phyloP scores from a whole-genome alignment of 495 filamentous ascomycete species.

The Penicillium canariense region DNA sequence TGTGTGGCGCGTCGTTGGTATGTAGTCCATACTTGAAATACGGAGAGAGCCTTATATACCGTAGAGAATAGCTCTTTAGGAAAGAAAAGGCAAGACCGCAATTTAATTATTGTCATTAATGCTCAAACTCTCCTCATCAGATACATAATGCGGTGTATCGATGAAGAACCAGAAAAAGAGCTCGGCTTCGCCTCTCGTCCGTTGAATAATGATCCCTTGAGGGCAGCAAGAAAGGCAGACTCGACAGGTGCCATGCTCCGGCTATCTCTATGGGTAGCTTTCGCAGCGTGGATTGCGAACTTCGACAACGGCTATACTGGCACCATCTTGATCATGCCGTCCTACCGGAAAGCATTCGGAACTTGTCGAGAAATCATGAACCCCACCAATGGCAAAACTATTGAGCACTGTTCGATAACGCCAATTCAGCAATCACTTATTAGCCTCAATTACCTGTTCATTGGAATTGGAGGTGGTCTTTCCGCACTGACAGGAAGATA shows the following conservation, averaged over 20 bases:
- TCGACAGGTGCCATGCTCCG: conserved; percentile 25
- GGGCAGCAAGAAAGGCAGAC: not conserved
- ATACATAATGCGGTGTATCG: not conserved
- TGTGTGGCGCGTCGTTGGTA: conserved; percentile 18
- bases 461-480: conserved; percentile 25
- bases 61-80: not conserved
- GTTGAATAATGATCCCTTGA: not conserved
- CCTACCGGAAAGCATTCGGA: conserved; percentile 25
- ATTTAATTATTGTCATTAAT: not conserved
- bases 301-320: conserved; percentile 30
- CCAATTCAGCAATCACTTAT: conserved; percentile 32
- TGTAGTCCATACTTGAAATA: conserved; percentile 9
- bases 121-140: not conserved
- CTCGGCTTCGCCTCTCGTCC: not conserved
- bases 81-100: not conserved
- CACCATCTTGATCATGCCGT: conserved; percentile 28
- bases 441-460: conserved; percentile 28
- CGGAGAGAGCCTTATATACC: conserved; percentile 5
- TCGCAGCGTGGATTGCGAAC: conserved; percentile 28
- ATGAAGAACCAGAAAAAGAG: conserved; percentile 2
- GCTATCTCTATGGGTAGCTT: conserved; percentile 24
- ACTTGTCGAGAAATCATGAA: conserved; percentile 19
- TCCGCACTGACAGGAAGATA: conserved; percentile 23
- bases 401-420: conserved; percentile 20
- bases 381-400: conserved; percentile 2